Evolutionary conservation across 352 stramenopile species (phyloP), one percentile per base, ranked within the genome.

Genomic region (Elongisporangium undulatum): DNA sequence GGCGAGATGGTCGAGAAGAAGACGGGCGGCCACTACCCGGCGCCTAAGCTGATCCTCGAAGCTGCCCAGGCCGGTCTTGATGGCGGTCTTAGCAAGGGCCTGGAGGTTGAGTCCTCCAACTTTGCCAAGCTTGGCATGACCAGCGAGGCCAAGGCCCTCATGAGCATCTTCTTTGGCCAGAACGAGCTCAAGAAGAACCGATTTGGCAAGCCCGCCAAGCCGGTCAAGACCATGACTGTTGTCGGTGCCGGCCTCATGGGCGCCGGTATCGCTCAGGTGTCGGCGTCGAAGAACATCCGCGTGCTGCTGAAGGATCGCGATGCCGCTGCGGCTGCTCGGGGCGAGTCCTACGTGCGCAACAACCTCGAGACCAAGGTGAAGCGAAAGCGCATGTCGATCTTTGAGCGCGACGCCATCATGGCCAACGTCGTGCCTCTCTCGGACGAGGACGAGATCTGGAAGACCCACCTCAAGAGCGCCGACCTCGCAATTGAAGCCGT

Each of bases 241-340:
- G 84, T 99, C 55, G 97, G 97, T n/a, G 97, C 96, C 20, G 97
- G 97, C 13, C 84, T 99, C 24, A 99, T 99, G 97, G 97, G 97
- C 53, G 95, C 95, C 17, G 97, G 97, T 19, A 99, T 99, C 67
- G 96, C 95, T 24, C 95, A 99, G 72, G 91, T 99, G 16, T 93
- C 91, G 21, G 96, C 95, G 22, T 75, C 97, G 56, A 99, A 99
- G 76, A 91, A 96, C 51, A 91, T 97, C 50, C 78, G 85, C 23
- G 97, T 99, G 16, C 72, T 99, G 23, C 81, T 99, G 17, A 99
- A 99, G 71, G 97, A 99, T 76, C 87, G 92, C 39, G 88, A 98
- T 62, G 86, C 92, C 56, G 82, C 78, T 2, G 86, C 79, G 48
- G 76, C 97, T 34, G 82, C 69, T 34, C 80, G 90, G 59, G 85